Percentiles rank a stretch among this genome's conserved stretches.
Evolutionary conservation across 352 stramenopile species (phyloP).

Genomic region (Phytopythium mirpurense): DNA sequence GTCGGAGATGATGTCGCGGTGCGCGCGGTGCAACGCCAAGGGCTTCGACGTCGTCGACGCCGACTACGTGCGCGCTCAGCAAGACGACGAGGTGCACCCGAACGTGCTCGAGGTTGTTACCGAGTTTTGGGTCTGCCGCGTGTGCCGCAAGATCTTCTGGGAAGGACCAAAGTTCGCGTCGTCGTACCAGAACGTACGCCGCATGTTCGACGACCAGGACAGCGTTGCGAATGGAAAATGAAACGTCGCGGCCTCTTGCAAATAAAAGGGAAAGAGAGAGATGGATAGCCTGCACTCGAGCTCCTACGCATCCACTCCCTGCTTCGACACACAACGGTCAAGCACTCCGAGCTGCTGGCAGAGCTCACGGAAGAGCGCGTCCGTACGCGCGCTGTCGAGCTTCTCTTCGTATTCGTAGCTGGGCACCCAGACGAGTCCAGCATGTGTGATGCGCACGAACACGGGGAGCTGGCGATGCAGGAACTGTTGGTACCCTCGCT

Average conservation of each 20-base stretch:
- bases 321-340: no score
- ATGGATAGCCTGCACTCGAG: no score
- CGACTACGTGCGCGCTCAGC: slow-evolving; percentile 46
- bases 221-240: slow-evolving; percentile 9
- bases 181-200: slow-evolving; percentile 48
- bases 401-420: slow-evolving; percentile 71
- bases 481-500: slow-evolving; percentile 68
- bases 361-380: slow-evolving; percentile 14
- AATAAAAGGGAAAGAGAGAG: no score
- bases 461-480: slow-evolving; percentile 64
- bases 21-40: slow-evolving; percentile 63
- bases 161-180: slow-evolving; percentile 75
- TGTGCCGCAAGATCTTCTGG: slow-evolving; percentile 72
- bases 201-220: slow-evolving; percentile 35
- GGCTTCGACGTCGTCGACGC: slow-evolving; percentile 46
- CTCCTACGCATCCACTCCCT: no score
- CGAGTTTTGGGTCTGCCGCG: slow-evolving; percentile 63
- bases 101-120: slow-evolving; percentile 52
- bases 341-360: not conserved
- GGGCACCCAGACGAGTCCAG: slow-evolving; percentile 68
- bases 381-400: slow-evolving; percentile 20
- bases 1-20: slow-evolving; percentile 74
- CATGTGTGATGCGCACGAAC: slow-evolving; percentile 63
- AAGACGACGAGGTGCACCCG: slow-evolving; percentile 41
- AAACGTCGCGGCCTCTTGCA: no score